These are phyloP conservation scores for Musa troglodytarum DNA, from an alignment of 176 grass and related monocot genomes.

Conservation along the genomic window DNA sequence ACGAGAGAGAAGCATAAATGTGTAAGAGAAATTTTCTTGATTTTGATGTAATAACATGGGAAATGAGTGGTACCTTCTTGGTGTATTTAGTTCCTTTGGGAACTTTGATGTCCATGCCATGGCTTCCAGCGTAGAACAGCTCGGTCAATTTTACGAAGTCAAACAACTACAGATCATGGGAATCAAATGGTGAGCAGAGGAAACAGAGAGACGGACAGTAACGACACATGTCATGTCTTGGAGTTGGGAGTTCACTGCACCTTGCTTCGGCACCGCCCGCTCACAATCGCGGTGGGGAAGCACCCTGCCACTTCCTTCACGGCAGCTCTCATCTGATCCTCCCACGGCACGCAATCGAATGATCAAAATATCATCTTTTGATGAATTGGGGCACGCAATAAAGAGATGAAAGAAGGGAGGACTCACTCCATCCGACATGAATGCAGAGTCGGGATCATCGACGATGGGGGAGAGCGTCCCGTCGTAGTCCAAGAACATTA, in stretches of 20 bases:
- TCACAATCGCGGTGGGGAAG: constrained; percentile 92
- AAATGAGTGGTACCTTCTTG: constrained; percentile 43
- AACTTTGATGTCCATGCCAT: constrained; percentile 48
- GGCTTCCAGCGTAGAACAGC: constrained; percentile 44
- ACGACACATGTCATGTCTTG: background rate
- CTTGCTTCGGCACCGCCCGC: constrained; percentile 84
- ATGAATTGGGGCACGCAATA: too few species aligned
- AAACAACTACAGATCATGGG: constrained; percentile 44
- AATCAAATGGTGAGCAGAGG: background rate
- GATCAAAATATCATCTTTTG: background rate
- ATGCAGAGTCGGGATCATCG: constrained; percentile 70
- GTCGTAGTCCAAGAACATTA: constrained; percentile 83
- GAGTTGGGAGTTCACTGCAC: constrained; percentile 39
- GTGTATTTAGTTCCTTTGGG: constrained; percentile 43
- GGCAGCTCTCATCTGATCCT: constrained; percentile 57
- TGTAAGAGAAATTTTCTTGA: too few species aligned
- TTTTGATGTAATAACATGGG: too few species aligned
- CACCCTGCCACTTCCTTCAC: constrained; percentile 53
- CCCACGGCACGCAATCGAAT: background rate
- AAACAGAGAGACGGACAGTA: too few species aligned
- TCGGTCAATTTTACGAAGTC: constrained; percentile 68
- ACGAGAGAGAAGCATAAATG: background rate
- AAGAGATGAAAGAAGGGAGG: background rate
- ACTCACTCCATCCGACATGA: constrained; percentile 72
- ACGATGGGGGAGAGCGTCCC: constrained; percentile 82